phyloP scores from a whole-genome alignment of 306 rosid species.

The Cicer arietinum region DNA sequence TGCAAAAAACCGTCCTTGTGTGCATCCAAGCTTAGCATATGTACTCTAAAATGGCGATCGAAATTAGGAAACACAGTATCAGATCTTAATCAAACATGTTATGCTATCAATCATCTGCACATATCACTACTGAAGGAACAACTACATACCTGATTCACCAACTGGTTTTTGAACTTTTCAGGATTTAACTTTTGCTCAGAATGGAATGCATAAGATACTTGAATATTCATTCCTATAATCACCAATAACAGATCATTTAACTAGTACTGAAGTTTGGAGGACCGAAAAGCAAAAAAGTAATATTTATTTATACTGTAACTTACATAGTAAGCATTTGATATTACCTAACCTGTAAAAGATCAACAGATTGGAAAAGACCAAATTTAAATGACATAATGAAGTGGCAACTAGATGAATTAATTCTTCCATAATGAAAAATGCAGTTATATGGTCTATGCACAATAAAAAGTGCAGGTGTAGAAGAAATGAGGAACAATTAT shows the following conservation, averaged over 20 bases:
- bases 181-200: no score
- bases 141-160: no score
- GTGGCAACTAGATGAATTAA: constrained; percentile 14
- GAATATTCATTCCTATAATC: no score
- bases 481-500: constrained; percentile 35
- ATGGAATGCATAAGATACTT: no score
- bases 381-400: constrained; percentile 5
- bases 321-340: constrained; percentile 11
- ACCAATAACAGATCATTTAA: background rate
- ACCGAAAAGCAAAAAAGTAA: background rate
- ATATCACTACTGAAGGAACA: no score
- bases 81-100: no score
- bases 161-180: no score
- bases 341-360: constrained; percentile 20
- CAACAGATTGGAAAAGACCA: constrained; percentile 12
- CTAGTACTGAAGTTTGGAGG: constrained; percentile 22
- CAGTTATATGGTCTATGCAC: constrained; percentile 26
- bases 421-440: constrained; percentile 13
- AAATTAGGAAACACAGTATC: no score
- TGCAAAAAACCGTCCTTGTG: no score
- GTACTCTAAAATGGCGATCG: no score
- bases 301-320: constrained; percentile 15
- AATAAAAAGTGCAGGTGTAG: constrained; percentile 37
- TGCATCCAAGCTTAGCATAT: no score
- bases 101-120: no score